Evolutionary conservation across 768 basidiomycete genomes (phyloP).

Genomic region (Pleurotus pulmonarius): DNA sequence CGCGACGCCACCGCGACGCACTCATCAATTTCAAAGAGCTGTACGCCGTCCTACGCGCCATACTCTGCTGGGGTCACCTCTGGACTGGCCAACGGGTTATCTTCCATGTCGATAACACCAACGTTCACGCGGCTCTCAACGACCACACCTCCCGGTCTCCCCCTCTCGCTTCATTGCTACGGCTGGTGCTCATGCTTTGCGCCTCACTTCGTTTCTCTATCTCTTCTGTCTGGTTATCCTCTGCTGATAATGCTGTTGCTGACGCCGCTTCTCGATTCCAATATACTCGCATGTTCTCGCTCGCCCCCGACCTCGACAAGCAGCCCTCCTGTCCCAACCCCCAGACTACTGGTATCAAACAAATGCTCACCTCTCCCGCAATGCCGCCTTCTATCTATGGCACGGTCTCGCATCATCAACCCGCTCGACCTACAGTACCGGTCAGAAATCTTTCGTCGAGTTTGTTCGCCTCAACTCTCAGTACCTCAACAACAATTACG

Average conservation of each 20-base stretch:
- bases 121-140: constrained; percentile 9
- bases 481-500: constrained; percentile 8
- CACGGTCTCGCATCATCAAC: constrained; percentile 15
- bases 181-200: constrained; percentile 14
- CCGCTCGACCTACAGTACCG: background rate
- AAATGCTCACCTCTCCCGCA: constrained; percentile 11
- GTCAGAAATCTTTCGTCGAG: background rate
- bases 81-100: constrained; percentile 21
- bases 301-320: constrained; percentile 17
- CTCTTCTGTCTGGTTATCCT: constrained; percentile 19
- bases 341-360: constrained; percentile 17
- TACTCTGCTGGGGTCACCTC: constrained; percentile 22
- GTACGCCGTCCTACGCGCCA: constrained; percentile 24
- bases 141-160: no score
- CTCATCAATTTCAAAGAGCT: constrained; percentile 32
- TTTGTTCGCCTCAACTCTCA: constrained; percentile 7
- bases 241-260: constrained; percentile 18
- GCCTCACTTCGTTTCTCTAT: constrained; percentile 18
- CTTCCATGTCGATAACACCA: constrained; percentile 26
- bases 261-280: constrained; percentile 24
- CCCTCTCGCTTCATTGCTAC: constrained; percentile 15
- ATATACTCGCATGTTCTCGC: constrained; percentile 20
- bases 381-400: constrained; percentile 23
- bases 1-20: constrained; percentile 15
- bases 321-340: constrained; percentile 11